phyloP scores from a whole-genome alignment of 2,329 filamentous ascomycete genomes.

The Colletotrichum acutatum region DNA sequence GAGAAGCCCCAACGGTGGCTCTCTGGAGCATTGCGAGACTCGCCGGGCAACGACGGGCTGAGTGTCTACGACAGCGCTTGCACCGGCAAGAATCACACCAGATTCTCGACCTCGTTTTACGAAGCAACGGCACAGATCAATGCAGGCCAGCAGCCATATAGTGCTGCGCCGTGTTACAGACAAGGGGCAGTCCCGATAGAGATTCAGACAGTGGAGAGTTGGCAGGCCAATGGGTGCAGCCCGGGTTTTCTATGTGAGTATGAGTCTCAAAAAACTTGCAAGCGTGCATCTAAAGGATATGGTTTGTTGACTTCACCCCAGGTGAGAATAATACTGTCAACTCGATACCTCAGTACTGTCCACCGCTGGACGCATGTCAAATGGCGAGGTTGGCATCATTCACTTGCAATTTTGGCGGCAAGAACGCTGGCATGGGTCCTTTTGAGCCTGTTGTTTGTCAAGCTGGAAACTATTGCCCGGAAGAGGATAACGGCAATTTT shows the following conservation, averaged over 20 bases:
- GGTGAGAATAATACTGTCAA: slow-evolving; percentile 58
- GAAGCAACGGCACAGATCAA: slow-evolving; percentile 41
- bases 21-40: slow-evolving; percentile 41
- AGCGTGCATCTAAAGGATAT: background rate
- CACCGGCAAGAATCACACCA: slow-evolving; percentile 52
- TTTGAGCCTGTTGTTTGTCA: slow-evolving; percentile 64
- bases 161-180: slow-evolving; percentile 53
- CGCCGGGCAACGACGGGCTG: slow-evolving; percentile 36
- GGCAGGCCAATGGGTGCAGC: slow-evolving; percentile 50
- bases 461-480: slow-evolving; percentile 61
- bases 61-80: slow-evolving; percentile 52
- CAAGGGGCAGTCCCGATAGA: slow-evolving; percentile 52
- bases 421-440: slow-evolving; percentile 54
- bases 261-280: background rate
- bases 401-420: slow-evolving; percentile 45
- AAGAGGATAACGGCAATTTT: slow-evolving; percentile 45
- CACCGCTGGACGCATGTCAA: slow-evolving; percentile 51
- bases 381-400: slow-evolving; percentile 46
- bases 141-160: slow-evolving; percentile 43
- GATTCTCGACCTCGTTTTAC: slow-evolving; percentile 55
- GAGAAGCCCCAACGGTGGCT: slow-evolving; percentile 43
- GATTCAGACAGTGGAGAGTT: slow-evolving; percentile 50
- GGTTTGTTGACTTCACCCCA: slow-evolving; percentile 37
- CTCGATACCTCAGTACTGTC: slow-evolving; percentile 57
- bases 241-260: slow-evolving; percentile 56